Percentiles rank a stretch among this genome's conserved stretches.
These are phyloP conservation scores for Colletotrichum orbiculare DNA, from an alignment of 2,329 filamentous ascomycete genomes.

Conservation along the genomic window DNA sequence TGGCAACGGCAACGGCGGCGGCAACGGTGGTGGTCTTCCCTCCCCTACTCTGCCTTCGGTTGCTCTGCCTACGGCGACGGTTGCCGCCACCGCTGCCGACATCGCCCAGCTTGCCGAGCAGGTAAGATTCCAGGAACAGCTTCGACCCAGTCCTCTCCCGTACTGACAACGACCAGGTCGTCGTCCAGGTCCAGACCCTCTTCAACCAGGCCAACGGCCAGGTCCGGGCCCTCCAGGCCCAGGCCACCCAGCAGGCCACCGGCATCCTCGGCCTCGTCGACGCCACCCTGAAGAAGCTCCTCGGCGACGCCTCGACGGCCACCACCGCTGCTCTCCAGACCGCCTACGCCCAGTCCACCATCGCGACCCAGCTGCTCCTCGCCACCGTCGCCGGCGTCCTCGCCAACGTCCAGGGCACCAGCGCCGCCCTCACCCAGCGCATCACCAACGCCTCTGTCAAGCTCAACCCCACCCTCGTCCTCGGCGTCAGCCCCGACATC, in stretches of 20 bases:
- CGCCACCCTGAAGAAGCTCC: neutral
- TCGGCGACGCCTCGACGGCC: neutral
- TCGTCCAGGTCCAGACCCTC: conserved; percentile 1
- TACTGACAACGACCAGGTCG: neutral
- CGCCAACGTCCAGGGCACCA: neutral
- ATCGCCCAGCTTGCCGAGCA: conserved; percentile 1
- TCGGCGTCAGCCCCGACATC: conserved; percentile 4
- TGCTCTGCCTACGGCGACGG: neutral
- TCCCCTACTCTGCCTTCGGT: neutral
- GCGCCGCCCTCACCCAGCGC: neutral
- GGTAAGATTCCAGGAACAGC: neutral
- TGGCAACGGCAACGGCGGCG: neutral
- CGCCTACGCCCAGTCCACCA: neutral
- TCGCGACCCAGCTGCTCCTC: conserved; percentile 1
- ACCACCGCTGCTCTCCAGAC: conserved; percentile 11
- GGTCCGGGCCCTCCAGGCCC: neutral
- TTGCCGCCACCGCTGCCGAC: neutral
- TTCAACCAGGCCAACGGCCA: conserved; percentile 8
- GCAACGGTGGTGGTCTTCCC: neutral
- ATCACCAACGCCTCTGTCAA: conserved; percentile 6
- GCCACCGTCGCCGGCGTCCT: neutral
- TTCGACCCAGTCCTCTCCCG: neutral
- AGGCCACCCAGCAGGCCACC: conserved; percentile 7
- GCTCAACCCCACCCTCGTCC: conserved; percentile 2
- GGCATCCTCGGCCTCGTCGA: conserved; percentile 2